These are phyloP conservation scores for Yamadazyma friedrichii DNA, from an alignment of 1,139 yeast genomes.

Conservation along the genomic window DNA sequence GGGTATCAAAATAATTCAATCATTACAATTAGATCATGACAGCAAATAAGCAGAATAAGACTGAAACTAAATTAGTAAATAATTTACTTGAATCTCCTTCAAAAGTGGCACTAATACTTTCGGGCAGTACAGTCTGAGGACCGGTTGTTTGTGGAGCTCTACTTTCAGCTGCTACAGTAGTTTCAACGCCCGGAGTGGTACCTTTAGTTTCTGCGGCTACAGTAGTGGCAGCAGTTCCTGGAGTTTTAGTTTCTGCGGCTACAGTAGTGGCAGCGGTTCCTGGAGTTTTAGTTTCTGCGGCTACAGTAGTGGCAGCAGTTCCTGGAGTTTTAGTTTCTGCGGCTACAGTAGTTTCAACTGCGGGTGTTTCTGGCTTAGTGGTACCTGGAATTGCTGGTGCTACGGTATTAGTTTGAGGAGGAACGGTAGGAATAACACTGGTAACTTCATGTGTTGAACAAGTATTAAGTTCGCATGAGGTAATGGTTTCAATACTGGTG, in stretches of 20 bases:
- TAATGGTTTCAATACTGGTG: neutral
- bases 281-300: neutral
- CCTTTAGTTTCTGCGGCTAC: constrained; percentile 1
- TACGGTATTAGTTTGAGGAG: neutral
- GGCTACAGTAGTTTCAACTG: neutral
- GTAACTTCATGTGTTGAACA: neutral
- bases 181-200: neutral
- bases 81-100: constrained; percentile 6
- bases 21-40: neutral
- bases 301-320: neutral
- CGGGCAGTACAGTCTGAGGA: neutral
- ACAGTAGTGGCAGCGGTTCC: neutral
- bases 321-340: neutral
- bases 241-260: neutral
- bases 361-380: too few species aligned
- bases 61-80: neutral
- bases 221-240: constrained; percentile 1
- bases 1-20: too few species aligned
- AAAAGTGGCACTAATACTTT: neutral
- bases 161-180: neutral
- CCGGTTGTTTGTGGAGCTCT: neutral
- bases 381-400: neutral
- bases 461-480: neutral
- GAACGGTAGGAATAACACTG: neutral
- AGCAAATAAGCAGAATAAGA: neutral